phyloP scores from a whole-genome alignment of 345 rosid species.

The thale cress (Arabidopsis thaliana) region TAIR10.1 NC_003076.8:3993501-3994000 shows the following conservation, averaged over 20 bases:
- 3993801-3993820: slow-evolving; percentile 20
- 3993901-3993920: neutral
- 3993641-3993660: slow-evolving; percentile 19
- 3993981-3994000: slow-evolving; percentile 26
- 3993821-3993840: slow-evolving; percentile 62
- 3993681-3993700: slow-evolving; percentile 30
- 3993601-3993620: slow-evolving; percentile 54
- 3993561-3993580: slow-evolving; percentile 28
- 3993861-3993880: neutral
- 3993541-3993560: slow-evolving; percentile 56
- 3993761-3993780: slow-evolving; percentile 46
- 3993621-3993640: neutral
- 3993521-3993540: slow-evolving; percentile 62
- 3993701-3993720: slow-evolving; percentile 30
- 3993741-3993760: slow-evolving; percentile 42
- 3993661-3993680: slow-evolving; percentile 35
- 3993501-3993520: slow-evolving; percentile 49
- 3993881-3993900: neutral
- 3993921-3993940: slow-evolving; percentile 26
- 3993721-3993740: slow-evolving; percentile 27
- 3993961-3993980: neutral
- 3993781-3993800: slow-evolving; percentile 34
- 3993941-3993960: neutral
- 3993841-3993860: slow-evolving; percentile 48
- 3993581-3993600: slow-evolving; percentile 36